Conservation (phyloP, 176 grass and related monocot species). For the Tuctoria greenei region DNA sequence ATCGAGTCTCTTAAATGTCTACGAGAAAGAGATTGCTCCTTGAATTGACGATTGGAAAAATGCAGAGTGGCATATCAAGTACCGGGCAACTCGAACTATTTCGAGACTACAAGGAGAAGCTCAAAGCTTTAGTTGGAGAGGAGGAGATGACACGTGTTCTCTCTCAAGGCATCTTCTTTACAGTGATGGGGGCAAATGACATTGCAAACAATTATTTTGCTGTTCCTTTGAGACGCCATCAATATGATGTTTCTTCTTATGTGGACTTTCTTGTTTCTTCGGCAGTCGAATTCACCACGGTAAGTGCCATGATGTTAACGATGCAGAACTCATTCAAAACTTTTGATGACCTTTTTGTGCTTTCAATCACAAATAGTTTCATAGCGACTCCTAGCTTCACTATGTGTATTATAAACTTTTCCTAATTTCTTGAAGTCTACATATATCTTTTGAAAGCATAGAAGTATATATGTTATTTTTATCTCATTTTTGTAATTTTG, state of each 20-base stretch:
- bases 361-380: background rate
- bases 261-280: conserved; percentile 40
- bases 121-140: conserved; percentile 45
- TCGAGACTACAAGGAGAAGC: conserved; percentile 48
- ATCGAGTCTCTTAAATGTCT: background rate
- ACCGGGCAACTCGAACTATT: conserved; percentile 50
- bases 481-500: background rate
- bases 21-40: background rate
- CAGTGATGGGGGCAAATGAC: conserved; percentile 52
- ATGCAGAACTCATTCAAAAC: background rate
- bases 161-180: conserved; percentile 38
- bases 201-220: conserved; percentile 55
- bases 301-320: background rate
- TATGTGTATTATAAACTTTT: background rate
- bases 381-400: background rate
- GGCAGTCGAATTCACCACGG: conserved; percentile 46
- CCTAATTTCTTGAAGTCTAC: background rate
- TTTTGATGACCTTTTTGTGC: background rate
- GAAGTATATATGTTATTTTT: background rate
- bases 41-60: background rate
- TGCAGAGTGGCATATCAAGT: conserved; percentile 46
- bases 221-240: conserved; percentile 14
- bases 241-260: conserved; percentile 55
- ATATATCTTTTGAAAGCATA: background rate
- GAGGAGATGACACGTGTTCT: conserved; percentile 29